phyloP scores from a whole-genome alignment of 2,329 filamentous ascomycete genomes.

The Mycogone perniciosa region DNA sequence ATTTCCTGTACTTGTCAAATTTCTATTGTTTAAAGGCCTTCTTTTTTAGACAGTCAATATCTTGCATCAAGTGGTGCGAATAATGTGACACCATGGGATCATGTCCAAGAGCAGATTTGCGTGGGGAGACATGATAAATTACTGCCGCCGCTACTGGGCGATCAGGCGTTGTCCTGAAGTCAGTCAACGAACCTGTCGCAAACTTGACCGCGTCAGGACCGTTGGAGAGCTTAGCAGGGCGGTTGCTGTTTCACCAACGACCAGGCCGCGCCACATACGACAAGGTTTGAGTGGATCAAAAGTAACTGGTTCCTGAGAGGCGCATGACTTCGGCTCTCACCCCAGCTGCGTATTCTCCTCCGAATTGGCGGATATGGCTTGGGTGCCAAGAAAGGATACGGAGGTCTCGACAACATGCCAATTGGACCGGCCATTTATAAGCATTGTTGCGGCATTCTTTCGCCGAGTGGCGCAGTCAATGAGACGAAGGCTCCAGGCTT shows the following conservation, averaged over 20 bases:
- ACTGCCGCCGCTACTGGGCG: neutral
- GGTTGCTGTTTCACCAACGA: constrained; percentile 46
- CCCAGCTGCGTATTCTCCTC: constrained; percentile 6
- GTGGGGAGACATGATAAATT: no score
- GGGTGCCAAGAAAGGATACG: neutral
- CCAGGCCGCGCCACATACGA: constrained; percentile 30
- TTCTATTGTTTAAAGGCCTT: neutral
- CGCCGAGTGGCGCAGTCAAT: no score
- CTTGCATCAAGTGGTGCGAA: neutral
- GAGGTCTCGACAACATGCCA: no score
- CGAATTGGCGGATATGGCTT: neutral
- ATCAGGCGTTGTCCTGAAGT: constrained; percentile 1
- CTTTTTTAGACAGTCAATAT: neutral
- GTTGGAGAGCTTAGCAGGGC: constrained; percentile 42
- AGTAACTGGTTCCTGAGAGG: constrained; percentile 13
- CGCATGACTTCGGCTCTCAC: constrained; percentile 21
- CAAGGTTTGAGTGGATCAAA: constrained; percentile 21
- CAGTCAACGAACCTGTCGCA: constrained; percentile 31
- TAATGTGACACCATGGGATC: no score
- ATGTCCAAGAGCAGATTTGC: no score
- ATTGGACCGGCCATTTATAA: no score
- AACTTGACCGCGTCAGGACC: constrained; percentile 39
- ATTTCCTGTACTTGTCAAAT: no score
- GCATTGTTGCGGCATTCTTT: no score
- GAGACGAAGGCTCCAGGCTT: no score